Conservation (phyloP, 768 basidiomycete genomes). For the Cantharellus cinnabarinus region DNA sequence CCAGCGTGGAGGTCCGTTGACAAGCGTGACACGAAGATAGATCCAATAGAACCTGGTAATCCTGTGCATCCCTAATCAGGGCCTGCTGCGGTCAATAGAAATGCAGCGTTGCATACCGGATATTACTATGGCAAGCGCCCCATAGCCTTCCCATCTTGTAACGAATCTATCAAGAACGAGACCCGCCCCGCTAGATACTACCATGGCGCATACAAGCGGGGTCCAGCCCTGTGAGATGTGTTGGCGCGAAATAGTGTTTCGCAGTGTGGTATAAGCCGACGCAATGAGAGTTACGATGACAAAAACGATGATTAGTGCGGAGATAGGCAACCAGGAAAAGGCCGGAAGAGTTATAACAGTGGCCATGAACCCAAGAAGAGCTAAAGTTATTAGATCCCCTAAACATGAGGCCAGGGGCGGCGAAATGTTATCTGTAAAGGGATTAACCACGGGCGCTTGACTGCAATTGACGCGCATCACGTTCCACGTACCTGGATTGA, state of each 20-base stretch:
- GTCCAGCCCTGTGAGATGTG: slow-evolving; percentile 73
- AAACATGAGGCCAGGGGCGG: slow-evolving; percentile 84
- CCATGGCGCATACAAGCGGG: slow-evolving; percentile 79
- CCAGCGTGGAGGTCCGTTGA: slow-evolving; percentile 67
- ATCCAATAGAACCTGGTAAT: slow-evolving; percentile 73
- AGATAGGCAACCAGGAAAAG: slow-evolving; percentile 26
- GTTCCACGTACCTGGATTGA: slow-evolving; percentile 53
- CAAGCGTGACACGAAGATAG: slow-evolving; percentile 76
- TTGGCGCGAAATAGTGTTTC: slow-evolving; percentile 33
- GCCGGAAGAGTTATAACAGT: slow-evolving; percentile 47
- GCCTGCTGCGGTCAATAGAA: neutral
- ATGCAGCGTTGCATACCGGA: slow-evolving; percentile 33
- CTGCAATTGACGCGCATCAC: neutral
- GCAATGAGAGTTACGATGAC: slow-evolving; percentile 29
- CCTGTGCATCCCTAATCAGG: slow-evolving; percentile 23
- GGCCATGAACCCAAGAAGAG: slow-evolving; percentile 58
- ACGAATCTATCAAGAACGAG: slow-evolving; percentile 85
- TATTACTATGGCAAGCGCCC: slow-evolving; percentile 69
- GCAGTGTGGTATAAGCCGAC: slow-evolving; percentile 35
- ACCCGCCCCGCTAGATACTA: slow-evolving; percentile 71
- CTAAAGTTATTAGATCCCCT: slow-evolving; percentile 80
- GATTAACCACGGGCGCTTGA: too few species aligned
- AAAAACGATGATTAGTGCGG: slow-evolving; percentile 17
- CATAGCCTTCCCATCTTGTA: slow-evolving; percentile 69
- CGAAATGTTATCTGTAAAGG: slow-evolving; percentile 66